Conservation (phyloP, 805 yeast genomes). For the Suhomyces sp. region DNA sequence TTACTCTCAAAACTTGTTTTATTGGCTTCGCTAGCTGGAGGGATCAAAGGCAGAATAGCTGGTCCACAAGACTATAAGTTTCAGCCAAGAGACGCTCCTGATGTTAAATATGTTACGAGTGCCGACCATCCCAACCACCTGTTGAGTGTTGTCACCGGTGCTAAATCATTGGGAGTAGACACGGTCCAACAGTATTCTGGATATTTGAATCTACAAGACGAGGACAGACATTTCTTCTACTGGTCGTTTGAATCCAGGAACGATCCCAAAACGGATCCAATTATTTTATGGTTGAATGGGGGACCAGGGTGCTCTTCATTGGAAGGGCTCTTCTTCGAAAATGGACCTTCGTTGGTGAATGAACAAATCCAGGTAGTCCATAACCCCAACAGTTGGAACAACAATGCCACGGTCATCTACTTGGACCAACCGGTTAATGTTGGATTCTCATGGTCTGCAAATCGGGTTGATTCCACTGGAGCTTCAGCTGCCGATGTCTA, state of each 20-base stretch:
- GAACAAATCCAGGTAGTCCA: neutral
- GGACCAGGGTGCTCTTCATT: constrained; percentile 1
- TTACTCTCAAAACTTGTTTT: too few species aligned
- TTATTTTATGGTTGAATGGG: neutral
- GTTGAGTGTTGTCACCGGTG: neutral
- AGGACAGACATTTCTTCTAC: constrained; percentile 29
- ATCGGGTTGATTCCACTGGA: neutral
- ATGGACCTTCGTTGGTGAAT: neutral
- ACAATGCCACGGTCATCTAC: neutral
- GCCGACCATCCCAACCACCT: neutral
- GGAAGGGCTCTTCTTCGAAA: neutral
- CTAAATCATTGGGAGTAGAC: constrained; percentile 29
- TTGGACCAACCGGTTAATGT: neutral
- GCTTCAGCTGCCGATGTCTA: neutral
- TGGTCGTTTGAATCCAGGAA: constrained; percentile 34
- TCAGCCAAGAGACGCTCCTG: too few species aligned
- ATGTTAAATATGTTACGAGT: too few species aligned
- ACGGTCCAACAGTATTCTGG: constrained; percentile 39
- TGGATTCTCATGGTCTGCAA: neutral
- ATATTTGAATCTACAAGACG: constrained; percentile 32
- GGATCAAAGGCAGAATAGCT: too few species aligned
- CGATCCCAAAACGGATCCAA: constrained; percentile 14
- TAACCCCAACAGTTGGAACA: neutral
- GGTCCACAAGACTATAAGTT: too few species aligned
- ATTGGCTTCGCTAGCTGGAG: too few species aligned